These are phyloP conservation scores for Calocybe cyanea DNA, from an alignment of 768 basidiomycete species.

Conservation along the genomic window DNA sequence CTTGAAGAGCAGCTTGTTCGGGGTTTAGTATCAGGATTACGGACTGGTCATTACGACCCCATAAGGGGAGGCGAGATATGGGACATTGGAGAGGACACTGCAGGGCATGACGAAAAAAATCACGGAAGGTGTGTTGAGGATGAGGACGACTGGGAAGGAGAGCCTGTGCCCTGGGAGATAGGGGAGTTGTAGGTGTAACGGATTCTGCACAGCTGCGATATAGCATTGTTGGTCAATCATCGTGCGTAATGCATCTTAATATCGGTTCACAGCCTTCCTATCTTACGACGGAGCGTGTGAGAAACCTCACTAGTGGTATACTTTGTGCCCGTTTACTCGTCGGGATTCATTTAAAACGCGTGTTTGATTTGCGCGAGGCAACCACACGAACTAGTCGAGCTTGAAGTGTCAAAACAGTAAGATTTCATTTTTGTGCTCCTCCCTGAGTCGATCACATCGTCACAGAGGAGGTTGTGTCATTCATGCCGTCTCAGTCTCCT, in stretches of 20 bases:
- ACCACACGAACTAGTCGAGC: background rate
- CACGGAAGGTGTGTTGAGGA: too few species aligned
- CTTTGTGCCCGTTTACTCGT: conserved; percentile 4
- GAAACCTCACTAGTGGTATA: background rate
- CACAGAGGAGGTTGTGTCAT: background rate
- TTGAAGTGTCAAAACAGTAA: background rate
- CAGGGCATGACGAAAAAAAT: conserved; percentile 25
- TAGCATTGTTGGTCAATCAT: conserved; percentile 3
- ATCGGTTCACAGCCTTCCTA: conserved; percentile 5
- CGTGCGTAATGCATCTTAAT: conserved; percentile 14
- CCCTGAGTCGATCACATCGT: conserved; percentile 8
- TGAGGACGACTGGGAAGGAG: conserved; percentile 77
- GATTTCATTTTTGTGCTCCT: conserved; percentile 10
- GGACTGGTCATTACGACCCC: conserved; percentile 55
- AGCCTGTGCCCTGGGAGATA: conserved; percentile 78
- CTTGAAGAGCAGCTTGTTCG: conserved; percentile 56
- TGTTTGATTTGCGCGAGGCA: conserved; percentile 2
- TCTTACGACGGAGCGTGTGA: conserved; percentile 12
- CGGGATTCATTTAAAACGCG: conserved; percentile 5
- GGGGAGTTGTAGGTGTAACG: conserved; percentile 58
- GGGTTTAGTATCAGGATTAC: conserved; percentile 55
- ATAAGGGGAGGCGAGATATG: conserved; percentile 69
- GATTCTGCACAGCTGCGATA: background rate
- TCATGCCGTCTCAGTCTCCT: background rate
- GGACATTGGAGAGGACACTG: conserved; percentile 65